Conservation (phyloP, 108 stramenopile genomes). For the Nannochloropsis oceanica region DNA sequence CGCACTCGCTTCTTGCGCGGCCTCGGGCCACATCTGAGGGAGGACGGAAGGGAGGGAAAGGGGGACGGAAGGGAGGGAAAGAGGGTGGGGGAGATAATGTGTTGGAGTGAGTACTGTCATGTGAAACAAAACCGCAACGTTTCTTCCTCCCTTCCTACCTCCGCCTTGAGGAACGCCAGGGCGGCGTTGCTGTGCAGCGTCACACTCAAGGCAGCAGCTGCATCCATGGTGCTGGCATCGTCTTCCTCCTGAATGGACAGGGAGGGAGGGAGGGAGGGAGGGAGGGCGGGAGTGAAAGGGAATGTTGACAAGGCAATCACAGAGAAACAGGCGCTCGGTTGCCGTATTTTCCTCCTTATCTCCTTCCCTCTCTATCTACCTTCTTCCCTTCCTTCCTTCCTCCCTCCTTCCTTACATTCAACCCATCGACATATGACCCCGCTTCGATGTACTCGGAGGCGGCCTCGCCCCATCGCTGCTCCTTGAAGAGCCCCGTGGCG, state of each 20-base stretch:
- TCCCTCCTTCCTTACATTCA: conserved; percentile 4
- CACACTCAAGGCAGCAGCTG: conserved; percentile 50
- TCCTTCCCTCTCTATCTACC: conserved; percentile 28
- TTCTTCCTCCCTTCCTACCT: not conserved
- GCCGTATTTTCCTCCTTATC: not conserved
- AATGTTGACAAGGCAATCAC: not conserved
- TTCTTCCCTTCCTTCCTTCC: conserved; percentile 44
- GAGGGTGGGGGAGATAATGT: not conserved
- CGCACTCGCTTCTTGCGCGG: conserved; percentile 50
- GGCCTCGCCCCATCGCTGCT: conserved; percentile 57
- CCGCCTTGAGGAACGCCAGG: conserved; percentile 66
- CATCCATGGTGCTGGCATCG: conserved; percentile 26
- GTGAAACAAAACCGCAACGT: too few relatives aligned
- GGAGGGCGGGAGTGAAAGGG: not conserved
- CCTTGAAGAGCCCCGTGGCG: conserved; percentile 55
- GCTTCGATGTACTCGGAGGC: conserved; percentile 57
- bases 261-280: not conserved
- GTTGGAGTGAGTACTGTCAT: not conserved
- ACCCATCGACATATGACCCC: conserved; percentile 2
- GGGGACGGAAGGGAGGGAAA: not conserved
- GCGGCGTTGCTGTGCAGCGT: conserved; percentile 72
- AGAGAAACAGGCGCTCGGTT: not conserved
- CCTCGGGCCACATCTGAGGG: conserved; percentile 52
- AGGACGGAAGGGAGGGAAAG: not conserved
- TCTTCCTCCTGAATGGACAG: not conserved